Evolutionary conservation across 1,284 basidiomycete genomes (phyloP), one percentile per base, ranked within the genome.

Genomic region (Sanghuangporus weigelae): DNA sequence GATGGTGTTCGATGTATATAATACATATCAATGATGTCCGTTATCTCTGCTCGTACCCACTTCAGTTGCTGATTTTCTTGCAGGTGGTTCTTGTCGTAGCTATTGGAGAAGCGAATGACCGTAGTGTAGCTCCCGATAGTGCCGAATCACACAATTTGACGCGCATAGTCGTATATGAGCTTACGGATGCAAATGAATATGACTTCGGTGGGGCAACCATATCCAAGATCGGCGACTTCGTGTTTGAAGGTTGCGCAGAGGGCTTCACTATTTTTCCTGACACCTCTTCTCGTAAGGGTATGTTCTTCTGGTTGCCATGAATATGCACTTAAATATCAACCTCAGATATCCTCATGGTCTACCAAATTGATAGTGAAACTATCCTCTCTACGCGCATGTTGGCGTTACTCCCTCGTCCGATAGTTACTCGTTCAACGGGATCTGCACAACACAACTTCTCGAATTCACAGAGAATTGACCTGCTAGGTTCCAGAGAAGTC

Each of bases 1-100:
- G 71, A 11, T 87, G 85, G 85, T 74, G 72, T 39, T 70, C 73
- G 44, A 68, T 86, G 31, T 74, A 78, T 36, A 70, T 78, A 1
- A 72, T 76, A 42, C 68, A 73, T 49, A 63, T 76, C 35, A 78
- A 75, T 68, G 81, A 84, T 77, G 85, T 84, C 71, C 64, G 74
- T 67, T 39, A 46, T 26, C 40, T 49, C 36, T 0, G 3, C 19
- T 48, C 26, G 12, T 55, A 57, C 7, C 48, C 8, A 26, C 21
- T 23, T 26, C 31, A 19, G 16, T 12, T n/a, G 14, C 57, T 62
- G n/a, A 57, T 23, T 48, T 7, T 26, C 23, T 26, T 21, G 44
- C 23, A 58, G 55, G 53, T 31, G 14, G 57, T 38, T 8, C 14
- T 61, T 53, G 65, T 63, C 11, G 31, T 66, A 39, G 44, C 64